phyloP scores from a whole-genome alignment of 2,329 filamentous ascomycete species.

The Pseudogymnoascus verrucosus region DNA sequence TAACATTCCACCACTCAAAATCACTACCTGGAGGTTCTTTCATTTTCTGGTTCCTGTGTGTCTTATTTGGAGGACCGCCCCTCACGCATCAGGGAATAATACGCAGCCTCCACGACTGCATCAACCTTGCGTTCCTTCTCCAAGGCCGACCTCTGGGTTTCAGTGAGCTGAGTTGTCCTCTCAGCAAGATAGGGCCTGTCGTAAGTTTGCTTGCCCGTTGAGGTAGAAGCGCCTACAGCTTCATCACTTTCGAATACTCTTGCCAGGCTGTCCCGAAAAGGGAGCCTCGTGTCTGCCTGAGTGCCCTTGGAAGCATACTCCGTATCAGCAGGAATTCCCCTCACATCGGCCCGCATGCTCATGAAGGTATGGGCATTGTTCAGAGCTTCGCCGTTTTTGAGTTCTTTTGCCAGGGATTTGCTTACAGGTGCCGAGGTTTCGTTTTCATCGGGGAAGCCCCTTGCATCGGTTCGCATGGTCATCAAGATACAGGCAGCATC shows the following conservation, averaged over 20 bases:
- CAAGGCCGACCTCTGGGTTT: background rate
- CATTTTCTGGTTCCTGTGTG: background rate
- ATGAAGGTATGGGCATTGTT: background rate
- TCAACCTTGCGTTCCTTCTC: background rate
- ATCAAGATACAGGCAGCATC: conserved; percentile 1
- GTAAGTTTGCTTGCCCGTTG: background rate
- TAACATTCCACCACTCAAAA: background rate
- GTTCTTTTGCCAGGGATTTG: background rate
- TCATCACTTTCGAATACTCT: background rate
- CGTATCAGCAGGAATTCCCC: background rate
- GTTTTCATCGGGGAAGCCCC: background rate
- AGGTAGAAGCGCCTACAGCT: background rate
- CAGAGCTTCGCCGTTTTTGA: background rate
- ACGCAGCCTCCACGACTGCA: background rate
- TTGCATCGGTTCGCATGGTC: background rate
- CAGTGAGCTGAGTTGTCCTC: background rate
- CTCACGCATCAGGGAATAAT: background rate
- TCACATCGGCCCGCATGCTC: background rate
- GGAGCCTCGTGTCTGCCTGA: background rate
- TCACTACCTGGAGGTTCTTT: background rate
- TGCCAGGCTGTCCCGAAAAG: background rate
- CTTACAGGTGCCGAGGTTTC: background rate
- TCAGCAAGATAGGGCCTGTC: background rate
- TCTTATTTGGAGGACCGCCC: background rate
- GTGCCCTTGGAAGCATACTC: background rate